Evolutionary conservation across 2,329 filamentous ascomycete species (phyloP), one percentile per base, ranked within the genome.

Genomic region (Trichoderma koningii): DNA sequence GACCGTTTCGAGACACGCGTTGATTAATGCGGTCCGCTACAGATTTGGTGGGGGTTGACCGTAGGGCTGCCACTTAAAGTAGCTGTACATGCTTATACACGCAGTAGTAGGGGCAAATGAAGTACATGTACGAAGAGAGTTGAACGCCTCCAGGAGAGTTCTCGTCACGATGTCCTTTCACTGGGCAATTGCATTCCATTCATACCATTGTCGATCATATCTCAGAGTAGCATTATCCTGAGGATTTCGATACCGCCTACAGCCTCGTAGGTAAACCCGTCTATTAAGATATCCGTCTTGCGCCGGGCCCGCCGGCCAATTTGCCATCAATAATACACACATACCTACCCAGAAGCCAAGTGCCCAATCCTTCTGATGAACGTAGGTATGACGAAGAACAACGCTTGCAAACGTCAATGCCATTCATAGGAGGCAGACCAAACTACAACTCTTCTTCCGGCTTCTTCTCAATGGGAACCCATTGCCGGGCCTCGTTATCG

Each of bases 401-500:
- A 55, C 55, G 63, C 63, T 48, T 38, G 30, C 19, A 52, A n/a
- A 51, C 38, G 41, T 44, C 15, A 15, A 62, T 51, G 47, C 28
- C 17, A 47, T 47, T 21, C 26, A 30, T 28, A 53, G 21, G 38
- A 7, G 28, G 30, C 30, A 10, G 7, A 10, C 30, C 15, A 53
- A 26, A 47, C 48, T 65, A 65, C 21, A 65, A 47, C 26, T 60
- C 55, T 28, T 47, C 21, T 23, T 42, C 48, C 28, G 23, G 17
- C 10, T 42, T 9, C 15, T 65, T 23, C 23, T 65, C 57, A 7
- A 63, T 9, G 15, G 44, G 19, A 28, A 66, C 61, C 77, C 76
- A 79, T 65, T 74, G 72, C 71, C 77, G 75, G 59, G 73, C 72
- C 10, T 73, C 68, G 15, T 78, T 72, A 23, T 80, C 73, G 59